Evolutionary conservation across 257 asterid species (phyloP), one percentile per base, ranked within the genome.

Genomic region (Solanum gracilifrons): DNA sequence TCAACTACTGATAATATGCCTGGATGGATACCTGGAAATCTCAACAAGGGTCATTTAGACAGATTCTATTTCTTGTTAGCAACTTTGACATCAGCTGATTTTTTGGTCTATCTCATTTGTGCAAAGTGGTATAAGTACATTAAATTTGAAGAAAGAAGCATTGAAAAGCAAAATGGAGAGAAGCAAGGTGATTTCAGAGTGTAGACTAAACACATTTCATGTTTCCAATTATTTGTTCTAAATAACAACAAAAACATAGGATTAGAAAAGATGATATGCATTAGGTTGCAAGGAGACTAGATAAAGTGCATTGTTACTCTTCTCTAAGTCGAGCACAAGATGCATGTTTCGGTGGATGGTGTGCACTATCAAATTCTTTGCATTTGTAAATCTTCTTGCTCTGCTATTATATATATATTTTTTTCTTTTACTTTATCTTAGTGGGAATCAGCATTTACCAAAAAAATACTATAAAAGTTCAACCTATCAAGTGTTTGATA

Each of bases 11-110:
- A 92, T 41, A 90, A 90, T 3, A 91, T 94, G 97, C 98, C 98
- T 0, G 99, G 99, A 8, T 96, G 99, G 99, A 96, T 96, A 2
- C 99, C 99, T 9, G 94, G 93, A 90, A 92, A 96, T 90, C 98
- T 96, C 23, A 94, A 96, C 88, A 89, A 60, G 51, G 99, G 99
- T 27, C 97, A 90, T 36, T 35, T 96, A 87, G 99, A 96, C 75
- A 88, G 90, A 88, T 96, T 96, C 58, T 96, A 93, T 86, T 96
- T 93, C 92, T 96, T 96, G 5, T 79, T 96, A 85, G 99, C 96
- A 13, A 93, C 86, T 10, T 87, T 96, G 43, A 93, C 98, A 0
- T 90, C 94, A 1, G 97, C 96, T 46, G 99, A 96, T 88, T 89
- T 96, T 71, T 93, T 80, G 60, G 90, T 95, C 37, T 96, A 96